A percentile compares a stretch with the other conserved stretches of the same genome.
Conservation (phyloP, 352 stramenopile genomes). For the Phytophthora sp. region DNA sequence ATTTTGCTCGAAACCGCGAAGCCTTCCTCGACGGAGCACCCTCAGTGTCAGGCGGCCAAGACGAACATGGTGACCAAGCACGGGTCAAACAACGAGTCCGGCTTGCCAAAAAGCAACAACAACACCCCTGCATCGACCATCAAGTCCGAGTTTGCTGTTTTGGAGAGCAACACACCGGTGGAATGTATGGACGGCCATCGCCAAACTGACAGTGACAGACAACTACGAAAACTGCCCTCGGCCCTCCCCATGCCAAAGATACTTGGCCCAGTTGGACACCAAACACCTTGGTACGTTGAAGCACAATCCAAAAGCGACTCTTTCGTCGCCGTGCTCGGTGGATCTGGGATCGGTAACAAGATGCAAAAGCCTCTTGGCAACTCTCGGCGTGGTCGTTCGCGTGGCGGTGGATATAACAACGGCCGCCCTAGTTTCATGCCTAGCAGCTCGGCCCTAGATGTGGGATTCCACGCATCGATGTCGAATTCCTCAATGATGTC, state of each 20-base stretch:
- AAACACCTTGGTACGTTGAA: constrained; percentile 1
- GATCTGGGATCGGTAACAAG: constrained; percentile 6
- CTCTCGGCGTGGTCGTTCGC: constrained; percentile 2
- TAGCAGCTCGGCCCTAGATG: constrained; percentile 20
- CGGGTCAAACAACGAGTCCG: neutral
- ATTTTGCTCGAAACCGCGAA: constrained; percentile 1
- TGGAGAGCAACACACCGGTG: constrained; percentile 33
- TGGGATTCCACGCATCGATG: constrained; percentile 14
- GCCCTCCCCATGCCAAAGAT: constrained; percentile 29
- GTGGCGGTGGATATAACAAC: constrained; percentile 1
- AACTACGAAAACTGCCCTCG: neutral
- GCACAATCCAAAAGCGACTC: constrained; percentile 12
- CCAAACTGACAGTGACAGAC: neutral
- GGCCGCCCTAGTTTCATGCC: constrained; percentile 38
- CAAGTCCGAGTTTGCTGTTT: constrained; percentile 19
- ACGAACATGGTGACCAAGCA: constrained; percentile 16
- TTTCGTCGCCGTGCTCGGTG: constrained; percentile 20
- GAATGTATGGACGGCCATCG: constrained; percentile 28
- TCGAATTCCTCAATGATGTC: constrained; percentile 14
- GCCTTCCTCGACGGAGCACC: no score
- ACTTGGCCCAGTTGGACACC: constrained; percentile 7
- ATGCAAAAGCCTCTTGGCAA: constrained; percentile 4
- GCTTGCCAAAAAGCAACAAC: constrained; percentile 7
- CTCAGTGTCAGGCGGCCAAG: neutral
- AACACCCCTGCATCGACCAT: constrained; percentile 16